Base-by-base conservation (phyloP, 2,329 filamentous ascomycete genomes). In the Pseudofabraea citricarpa region DNA sequence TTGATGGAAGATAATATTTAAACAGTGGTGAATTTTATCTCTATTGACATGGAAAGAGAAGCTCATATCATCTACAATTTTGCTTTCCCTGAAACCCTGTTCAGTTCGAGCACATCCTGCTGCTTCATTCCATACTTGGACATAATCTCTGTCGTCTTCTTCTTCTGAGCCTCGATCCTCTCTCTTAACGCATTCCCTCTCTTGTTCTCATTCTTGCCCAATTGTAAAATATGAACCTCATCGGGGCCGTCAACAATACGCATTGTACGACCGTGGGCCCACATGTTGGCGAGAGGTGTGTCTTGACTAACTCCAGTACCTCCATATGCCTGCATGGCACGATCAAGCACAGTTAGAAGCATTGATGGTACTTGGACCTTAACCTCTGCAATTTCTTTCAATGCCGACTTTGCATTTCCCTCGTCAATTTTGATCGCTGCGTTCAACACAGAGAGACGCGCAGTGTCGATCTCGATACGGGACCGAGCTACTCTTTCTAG, bases 401-500 rank as follows among this genome's bases (percentile, higher is more conserved):
- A 78, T 0, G 90, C 87, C 51, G 81, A 78, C 72, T 95, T 95
- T 57, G 90, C 86, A 54, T 90, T 83, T 18, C 81, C 77, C 56
- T 85, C 77, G 68, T 96, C 90, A 72, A 96, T 96, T 69, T 87
- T 88, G 65, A 91, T 83, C 49, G 90, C 90, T 1, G 90, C 91
- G 67, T 96, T 95, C 53, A 95, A 81, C 7, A 96, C 90, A 23
- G 90, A 68, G 13, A 96, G 76, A 18, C 91, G 85, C 0, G 90
- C 87, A 1, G 89, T 80, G 64, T 96, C 90, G 60, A 96, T 95
- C 61, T 95, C 90, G 53, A 96, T 82, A 20, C 91, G 84, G 1
- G 87, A 90, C 59, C 82, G 85, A 37, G 91, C 91, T 26, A 95
- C 87, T 75, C 90, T 93, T 62, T 95, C 87, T 35, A 95, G 79